Base-by-base conservation (phyloP, 2,329 filamentous ascomycete genomes). In the Arachnomyces sp. region DNA sequence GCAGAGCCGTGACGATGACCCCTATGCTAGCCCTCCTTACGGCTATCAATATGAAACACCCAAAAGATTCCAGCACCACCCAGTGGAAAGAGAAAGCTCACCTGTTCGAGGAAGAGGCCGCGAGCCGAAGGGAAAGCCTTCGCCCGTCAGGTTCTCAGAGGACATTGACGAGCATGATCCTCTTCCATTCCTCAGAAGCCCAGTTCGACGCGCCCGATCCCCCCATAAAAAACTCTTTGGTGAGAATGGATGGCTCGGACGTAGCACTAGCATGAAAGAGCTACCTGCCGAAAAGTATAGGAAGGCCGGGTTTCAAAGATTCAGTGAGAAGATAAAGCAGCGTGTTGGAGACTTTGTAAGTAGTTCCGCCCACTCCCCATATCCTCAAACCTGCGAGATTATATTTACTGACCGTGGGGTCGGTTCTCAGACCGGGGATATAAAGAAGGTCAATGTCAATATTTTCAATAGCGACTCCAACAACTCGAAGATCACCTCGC, bases 181-280 rank as follows among this genome's bases (percentile, higher is more conserved):
- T 6, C 30, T 42, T n/a, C 45, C 46, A n/a, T 42, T 50, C 29
- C 43, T 50, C 1, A 44, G 45, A 8, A 47, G 43, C 29, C 46
- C 53, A 15, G 34, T 36, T 4, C 52, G 49, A 38, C 46, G 56
- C 11, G 48, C 53, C 18, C 47, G 53, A 16, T 61, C 60, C 15
- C 56, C 61, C 11, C 59, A 62, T 44, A 69, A 68, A 48, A 62
- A 61, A 34, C 48, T 69, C n/a, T 66, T 68, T 41, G 66, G 65
- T 4, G 52, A 57, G 28, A 57, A 63, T 13, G 65, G 65, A 28
- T 66, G 59, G 56, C 55, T 69, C 18, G 61, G 60, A 5, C 49
- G 54, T 32, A 60, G 55, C 12, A 53, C 56, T 9, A 60, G 59
- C 30, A 47, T 59, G 44, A 57, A 55, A 28, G 51, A 55, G 12